Conservation (phyloP, 2,329 filamentous ascomycete species). For the Parasarocladium wereldwijsianum region DNA sequence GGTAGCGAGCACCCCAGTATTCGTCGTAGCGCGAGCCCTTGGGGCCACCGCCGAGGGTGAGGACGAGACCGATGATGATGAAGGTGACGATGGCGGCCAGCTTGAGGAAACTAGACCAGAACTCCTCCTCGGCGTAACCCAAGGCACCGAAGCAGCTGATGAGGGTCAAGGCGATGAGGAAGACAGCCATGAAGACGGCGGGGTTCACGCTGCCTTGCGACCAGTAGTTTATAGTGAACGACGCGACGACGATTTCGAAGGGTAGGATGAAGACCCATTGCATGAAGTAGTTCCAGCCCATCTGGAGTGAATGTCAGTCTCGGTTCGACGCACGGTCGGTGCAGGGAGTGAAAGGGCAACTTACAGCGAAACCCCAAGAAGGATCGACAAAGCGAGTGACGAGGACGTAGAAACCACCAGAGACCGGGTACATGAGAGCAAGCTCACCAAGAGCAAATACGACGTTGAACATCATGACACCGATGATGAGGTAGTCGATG, state of each 20-base stretch:
- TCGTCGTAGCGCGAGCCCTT: conserved; percentile 25
- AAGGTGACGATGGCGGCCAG: conserved; percentile 44
- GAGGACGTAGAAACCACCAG: conserved; percentile 49
- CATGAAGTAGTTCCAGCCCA: conserved; percentile 35
- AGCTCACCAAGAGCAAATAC: conserved; percentile 47
- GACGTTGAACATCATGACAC: conserved; percentile 47
- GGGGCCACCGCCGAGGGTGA: conserved; percentile 46
- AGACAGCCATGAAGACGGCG: conserved; percentile 41
- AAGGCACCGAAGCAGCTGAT: conserved; percentile 43
- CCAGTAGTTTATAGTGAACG: conserved; percentile 36
- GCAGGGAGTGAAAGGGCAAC: conserved; percentile 1
- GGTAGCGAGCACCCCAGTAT: conserved; percentile 34
- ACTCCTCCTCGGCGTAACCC: conserved; percentile 45
- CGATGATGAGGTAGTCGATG: conserved; percentile 39
- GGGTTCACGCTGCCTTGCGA: conserved; percentile 24
- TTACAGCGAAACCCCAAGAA: conserved; percentile 36
- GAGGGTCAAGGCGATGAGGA: conserved; percentile 33
- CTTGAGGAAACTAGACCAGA: conserved; percentile 41
- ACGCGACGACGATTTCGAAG: conserved; percentile 32
- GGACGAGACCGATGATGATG: conserved; percentile 46
- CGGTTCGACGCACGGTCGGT: neutral
- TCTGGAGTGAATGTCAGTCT: conserved; percentile 9
- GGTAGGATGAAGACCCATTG: conserved; percentile 30
- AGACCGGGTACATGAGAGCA: conserved; percentile 46
- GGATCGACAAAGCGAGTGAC: conserved; percentile 47